These are phyloP conservation scores for Lachancea kluyveri DNA, from an alignment of 805 yeast species.

Conservation along the genomic window DNA sequence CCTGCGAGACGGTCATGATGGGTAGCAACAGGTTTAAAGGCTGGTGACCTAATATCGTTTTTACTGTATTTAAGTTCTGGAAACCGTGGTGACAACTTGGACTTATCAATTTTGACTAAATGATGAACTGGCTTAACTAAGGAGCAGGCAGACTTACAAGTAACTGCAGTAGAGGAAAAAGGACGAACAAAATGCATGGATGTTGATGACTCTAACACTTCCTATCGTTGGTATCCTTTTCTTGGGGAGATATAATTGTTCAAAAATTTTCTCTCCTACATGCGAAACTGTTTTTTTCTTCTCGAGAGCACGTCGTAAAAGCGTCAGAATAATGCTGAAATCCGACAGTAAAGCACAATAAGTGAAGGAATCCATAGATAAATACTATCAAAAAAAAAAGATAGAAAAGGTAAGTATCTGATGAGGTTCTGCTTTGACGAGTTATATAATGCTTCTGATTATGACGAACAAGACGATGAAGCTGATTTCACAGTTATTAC, in stretches of 20 bases:
- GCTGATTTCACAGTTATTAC: constrained; percentile 8
- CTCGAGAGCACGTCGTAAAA: too few relatives aligned
- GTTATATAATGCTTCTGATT: constrained; percentile 9
- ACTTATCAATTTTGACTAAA: constrained; percentile 66
- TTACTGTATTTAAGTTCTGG: constrained; percentile 60
- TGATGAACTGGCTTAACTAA: constrained; percentile 92
- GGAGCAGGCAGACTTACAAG: constrained; percentile 52
- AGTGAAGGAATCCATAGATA: not conserved
- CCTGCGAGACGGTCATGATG: constrained; percentile 74
- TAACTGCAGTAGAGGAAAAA: constrained; percentile 30
- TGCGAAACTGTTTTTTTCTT: too few relatives aligned
- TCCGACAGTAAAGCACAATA: too few relatives aligned
- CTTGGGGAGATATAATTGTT: not conserved
- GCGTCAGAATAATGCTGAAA: too few relatives aligned
- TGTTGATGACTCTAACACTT: not conserved
- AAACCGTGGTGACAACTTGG: constrained; percentile 67
- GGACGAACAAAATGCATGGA: constrained; percentile 8
- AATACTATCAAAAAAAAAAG: not conserved
- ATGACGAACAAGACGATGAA: constrained; percentile 8
- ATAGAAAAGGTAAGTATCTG: not conserved
- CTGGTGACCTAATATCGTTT: constrained; percentile 74
- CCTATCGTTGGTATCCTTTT: not conserved
- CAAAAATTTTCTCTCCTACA: constrained; percentile 1
- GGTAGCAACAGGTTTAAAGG: constrained; percentile 67
- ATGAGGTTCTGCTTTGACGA: constrained; percentile 19